phyloP scores from a whole-genome alignment of 2,329 filamentous ascomycete genomes.

The Calonectria montana region DNA sequence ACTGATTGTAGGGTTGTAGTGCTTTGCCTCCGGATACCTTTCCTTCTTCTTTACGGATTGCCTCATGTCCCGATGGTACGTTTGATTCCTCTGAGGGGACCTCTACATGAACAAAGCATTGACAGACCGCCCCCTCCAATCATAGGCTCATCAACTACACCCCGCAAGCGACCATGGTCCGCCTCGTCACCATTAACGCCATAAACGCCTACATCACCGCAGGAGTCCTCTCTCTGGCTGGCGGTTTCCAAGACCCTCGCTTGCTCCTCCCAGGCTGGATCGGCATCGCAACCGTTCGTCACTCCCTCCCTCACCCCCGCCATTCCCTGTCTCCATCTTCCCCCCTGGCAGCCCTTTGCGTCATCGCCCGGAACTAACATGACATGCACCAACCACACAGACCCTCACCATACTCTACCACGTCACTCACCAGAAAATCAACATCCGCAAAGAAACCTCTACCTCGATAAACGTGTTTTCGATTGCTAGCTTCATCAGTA shows the following conservation, averaged over 20 bases:
- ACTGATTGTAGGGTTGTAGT: conserved; percentile 58
- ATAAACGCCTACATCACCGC: conserved; percentile 82
- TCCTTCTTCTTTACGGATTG: conserved; percentile 88
- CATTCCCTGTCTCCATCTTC: conserved; percentile 7
- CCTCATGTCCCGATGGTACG: conserved; percentile 84
- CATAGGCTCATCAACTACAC: conserved; percentile 85
- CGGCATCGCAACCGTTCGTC: conserved; percentile 75
- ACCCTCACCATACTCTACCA: conserved; percentile 81
- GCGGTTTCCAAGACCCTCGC: conserved; percentile 76
- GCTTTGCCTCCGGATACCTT: conserved; percentile 80
- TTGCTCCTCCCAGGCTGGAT: conserved; percentile 83
- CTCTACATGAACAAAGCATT: not conserved
- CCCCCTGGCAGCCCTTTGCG: conserved; percentile 9
- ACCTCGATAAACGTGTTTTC: conserved; percentile 83
- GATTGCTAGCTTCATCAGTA: conserved; percentile 80
- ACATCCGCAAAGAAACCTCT: conserved; percentile 82
- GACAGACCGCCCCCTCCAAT: not conserved
- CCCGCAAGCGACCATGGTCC: conserved; percentile 82
- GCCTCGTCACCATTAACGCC: conserved; percentile 79
- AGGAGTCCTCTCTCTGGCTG: conserved; percentile 76
- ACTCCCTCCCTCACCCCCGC: not conserved
- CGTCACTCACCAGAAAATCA: conserved; percentile 81
- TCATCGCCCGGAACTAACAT: not conserved
- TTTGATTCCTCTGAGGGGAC: conserved; percentile 20
- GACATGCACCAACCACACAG: conserved; percentile 49